Conservation (phyloP, 805 yeast genomes). For the Candida oleophila region DNA sequence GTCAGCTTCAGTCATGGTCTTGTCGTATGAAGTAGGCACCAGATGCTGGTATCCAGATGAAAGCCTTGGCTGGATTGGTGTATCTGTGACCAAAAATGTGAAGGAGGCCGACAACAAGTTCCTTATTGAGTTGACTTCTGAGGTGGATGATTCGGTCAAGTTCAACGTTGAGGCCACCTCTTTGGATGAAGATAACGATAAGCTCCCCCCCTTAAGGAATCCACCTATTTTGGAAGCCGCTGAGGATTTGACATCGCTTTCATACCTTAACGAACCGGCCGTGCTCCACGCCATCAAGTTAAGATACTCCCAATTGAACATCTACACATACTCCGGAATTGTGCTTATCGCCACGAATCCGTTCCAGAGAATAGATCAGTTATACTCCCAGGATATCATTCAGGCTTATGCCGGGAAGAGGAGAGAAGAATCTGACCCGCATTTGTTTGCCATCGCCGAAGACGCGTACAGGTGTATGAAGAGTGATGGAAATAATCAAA, state of each 20-base stretch:
- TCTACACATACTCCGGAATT: conserved; percentile 95
- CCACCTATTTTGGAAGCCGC: conserved; percentile 92
- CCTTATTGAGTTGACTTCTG: conserved; percentile 53
- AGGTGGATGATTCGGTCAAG: conserved; percentile 41
- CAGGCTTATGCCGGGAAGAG: conserved; percentile 92
- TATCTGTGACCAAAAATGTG: conserved; percentile 49
- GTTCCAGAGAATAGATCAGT: conserved; percentile 85
- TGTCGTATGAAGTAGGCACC: conserved; percentile 38
- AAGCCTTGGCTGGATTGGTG: conserved; percentile 73
- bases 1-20: not conserved
- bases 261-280: conserved; percentile 94
- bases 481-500: conserved; percentile 79
- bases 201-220: conserved; percentile 79
- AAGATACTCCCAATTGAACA: conserved; percentile 84
- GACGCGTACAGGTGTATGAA: conserved; percentile 96
- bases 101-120: conserved; percentile 40
- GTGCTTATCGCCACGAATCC: conserved; percentile 97
- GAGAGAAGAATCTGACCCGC: conserved; percentile 96
- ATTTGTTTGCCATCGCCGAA: conserved; percentile 95
- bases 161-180: conserved; percentile 48
- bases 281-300: conserved; percentile 90
- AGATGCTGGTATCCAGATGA: conserved; percentile 84
- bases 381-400: conserved; percentile 88
- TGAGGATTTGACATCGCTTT: conserved; percentile 88
- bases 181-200: conserved; percentile 52